A percentile compares a stretch with the other conserved stretches of the same genome.
These are phyloP conservation scores for Trypethelium eluteriae DNA, from an alignment of 495 filamentous ascomycete genomes.

Conservation along the genomic window DNA sequence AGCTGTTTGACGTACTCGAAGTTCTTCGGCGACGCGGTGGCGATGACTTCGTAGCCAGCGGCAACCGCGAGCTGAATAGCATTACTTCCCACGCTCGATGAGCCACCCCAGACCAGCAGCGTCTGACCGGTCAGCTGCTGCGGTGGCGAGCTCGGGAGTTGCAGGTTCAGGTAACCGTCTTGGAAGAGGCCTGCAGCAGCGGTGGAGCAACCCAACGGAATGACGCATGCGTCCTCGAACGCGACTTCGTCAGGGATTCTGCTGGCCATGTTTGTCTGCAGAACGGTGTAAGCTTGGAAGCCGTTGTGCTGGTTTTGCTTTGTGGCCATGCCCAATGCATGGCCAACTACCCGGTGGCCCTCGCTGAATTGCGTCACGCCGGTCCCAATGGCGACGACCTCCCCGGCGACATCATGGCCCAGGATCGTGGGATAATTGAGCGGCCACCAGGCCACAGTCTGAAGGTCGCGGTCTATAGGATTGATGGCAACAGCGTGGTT, in stretches of 20 bases:
- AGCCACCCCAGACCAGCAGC: constrained; percentile 30
- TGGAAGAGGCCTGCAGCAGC: constrained; percentile 25
- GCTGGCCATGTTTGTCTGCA: constrained; percentile 24
- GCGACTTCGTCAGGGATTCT: constrained; percentile 20
- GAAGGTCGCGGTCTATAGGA: constrained; percentile 22
- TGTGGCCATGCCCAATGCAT: constrained; percentile 37
- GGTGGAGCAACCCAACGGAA: constrained; percentile 24
- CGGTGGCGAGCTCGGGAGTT: constrained; percentile 15
- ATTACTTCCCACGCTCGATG: constrained; percentile 26
- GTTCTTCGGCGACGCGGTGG: constrained; percentile 23
- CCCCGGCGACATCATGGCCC: constrained; percentile 20
- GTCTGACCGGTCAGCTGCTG: background rate
- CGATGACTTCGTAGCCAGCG: constrained; percentile 26
- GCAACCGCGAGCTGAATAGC: constrained; percentile 28
- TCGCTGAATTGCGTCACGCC: constrained; percentile 34
- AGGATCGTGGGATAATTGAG: constrained; percentile 21
- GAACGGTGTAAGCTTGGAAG: constrained; percentile 46
- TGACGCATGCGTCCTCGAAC: constrained; percentile 20
- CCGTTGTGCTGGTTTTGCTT: constrained; percentile 27
- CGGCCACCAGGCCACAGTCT: constrained; percentile 27
- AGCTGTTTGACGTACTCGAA: constrained; percentile 21
- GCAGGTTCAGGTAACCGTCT: constrained; percentile 19
- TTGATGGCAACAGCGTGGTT: constrained; percentile 42
- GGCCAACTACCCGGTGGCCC: constrained; percentile 42
- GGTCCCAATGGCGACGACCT: constrained; percentile 13